These are phyloP conservation scores for Aureobasidium musti DNA, from an alignment of 2,329 filamentous ascomycete species.

Conservation along the genomic window DNA sequence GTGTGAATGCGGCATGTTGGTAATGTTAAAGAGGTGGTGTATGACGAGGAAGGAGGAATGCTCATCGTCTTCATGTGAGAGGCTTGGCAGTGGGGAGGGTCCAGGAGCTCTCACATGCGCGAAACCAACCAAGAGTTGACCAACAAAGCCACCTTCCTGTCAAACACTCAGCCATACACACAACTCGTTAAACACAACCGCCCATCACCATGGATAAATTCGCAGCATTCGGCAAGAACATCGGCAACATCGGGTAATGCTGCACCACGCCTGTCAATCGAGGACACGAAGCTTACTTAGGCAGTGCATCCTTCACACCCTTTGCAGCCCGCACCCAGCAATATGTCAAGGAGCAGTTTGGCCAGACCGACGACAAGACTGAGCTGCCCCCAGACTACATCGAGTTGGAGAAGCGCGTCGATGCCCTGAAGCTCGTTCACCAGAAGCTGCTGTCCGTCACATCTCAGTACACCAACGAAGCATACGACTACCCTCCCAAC, in stretches of 20 bases:
- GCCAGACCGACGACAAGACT: conserved; percentile 95
- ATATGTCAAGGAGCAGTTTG: conserved; percentile 96
- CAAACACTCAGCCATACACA: background rate
- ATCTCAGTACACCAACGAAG: conserved; percentile 91
- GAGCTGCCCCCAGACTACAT: conserved; percentile 97
- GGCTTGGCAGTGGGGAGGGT: conserved; percentile 22
- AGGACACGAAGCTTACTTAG: conserved; percentile 44
- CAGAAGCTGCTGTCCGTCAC: conserved; percentile 97
- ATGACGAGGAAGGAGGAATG: too few relatives aligned
- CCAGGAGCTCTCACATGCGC: conserved; percentile 21
- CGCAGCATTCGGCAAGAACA: conserved; percentile 69
- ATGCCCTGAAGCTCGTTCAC: conserved; percentile 95
- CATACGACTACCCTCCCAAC: conserved; percentile 93
- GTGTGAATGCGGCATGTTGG: conserved; percentile 88
- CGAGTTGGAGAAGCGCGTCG: conserved; percentile 96
- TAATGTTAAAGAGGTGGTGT: conserved; percentile 44
- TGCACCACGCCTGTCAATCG: background rate
- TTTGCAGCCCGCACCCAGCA: conserved; percentile 94
- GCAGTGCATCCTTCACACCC: conserved; percentile 69
- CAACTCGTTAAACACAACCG: background rate
- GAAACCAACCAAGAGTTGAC: background rate
- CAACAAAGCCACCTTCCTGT: background rate
- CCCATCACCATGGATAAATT: conserved; percentile 64
- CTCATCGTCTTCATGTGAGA: conserved; percentile 11
- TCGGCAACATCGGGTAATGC: conserved; percentile 66